Evolutionary conservation across 495 filamentous ascomycete genomes (phyloP).

Genomic region (Penicillium fimorum): DNA sequence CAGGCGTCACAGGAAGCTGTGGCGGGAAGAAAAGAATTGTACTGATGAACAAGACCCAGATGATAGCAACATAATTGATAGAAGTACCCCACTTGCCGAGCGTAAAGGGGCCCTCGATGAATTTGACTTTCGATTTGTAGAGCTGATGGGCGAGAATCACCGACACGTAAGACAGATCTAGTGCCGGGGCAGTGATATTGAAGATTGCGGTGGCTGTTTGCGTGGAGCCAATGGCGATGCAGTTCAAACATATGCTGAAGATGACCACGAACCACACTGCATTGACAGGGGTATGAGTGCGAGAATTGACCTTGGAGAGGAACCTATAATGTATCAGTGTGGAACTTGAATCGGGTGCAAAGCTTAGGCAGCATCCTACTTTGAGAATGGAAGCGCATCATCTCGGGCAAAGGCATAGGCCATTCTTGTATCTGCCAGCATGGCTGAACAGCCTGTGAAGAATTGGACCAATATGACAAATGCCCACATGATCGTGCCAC

Average conservation of each 20-base stretch:
- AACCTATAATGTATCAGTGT: slow-evolving; percentile 33
- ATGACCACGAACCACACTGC: slow-evolving; percentile 70
- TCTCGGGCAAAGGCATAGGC: slow-evolving; percentile 71
- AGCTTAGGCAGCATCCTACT: slow-evolving; percentile 31
- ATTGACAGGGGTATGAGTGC: slow-evolving; percentile 64
- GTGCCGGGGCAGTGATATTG: slow-evolving; percentile 66
- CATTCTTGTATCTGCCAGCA: slow-evolving; percentile 72
- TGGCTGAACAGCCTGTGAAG: slow-evolving; percentile 69
- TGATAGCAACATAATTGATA: slow-evolving; percentile 59
- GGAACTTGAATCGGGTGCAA: not conserved
- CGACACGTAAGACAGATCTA: slow-evolving; percentile 67
- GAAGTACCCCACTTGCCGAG: slow-evolving; percentile 59
- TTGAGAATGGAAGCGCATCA: slow-evolving; percentile 65
- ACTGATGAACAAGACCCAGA: slow-evolving; percentile 68
- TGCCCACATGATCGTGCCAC: slow-evolving; percentile 66
- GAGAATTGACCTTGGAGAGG: slow-evolving; percentile 56
- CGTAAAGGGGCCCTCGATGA: slow-evolving; percentile 63
- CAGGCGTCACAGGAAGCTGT: slow-evolving; percentile 55
- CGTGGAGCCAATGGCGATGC: slow-evolving; percentile 67
- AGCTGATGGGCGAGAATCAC: slow-evolving; percentile 65
- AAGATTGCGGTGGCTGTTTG: slow-evolving; percentile 69
- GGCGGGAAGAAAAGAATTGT: slow-evolving; percentile 67
- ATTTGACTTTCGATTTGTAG: slow-evolving; percentile 56
- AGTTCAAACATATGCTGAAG: slow-evolving; percentile 59
- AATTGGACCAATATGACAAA: slow-evolving; percentile 69